Base-by-base conservation (phyloP, 2,329 filamentous ascomycete genomes). In the Capronia coronata region DNA sequence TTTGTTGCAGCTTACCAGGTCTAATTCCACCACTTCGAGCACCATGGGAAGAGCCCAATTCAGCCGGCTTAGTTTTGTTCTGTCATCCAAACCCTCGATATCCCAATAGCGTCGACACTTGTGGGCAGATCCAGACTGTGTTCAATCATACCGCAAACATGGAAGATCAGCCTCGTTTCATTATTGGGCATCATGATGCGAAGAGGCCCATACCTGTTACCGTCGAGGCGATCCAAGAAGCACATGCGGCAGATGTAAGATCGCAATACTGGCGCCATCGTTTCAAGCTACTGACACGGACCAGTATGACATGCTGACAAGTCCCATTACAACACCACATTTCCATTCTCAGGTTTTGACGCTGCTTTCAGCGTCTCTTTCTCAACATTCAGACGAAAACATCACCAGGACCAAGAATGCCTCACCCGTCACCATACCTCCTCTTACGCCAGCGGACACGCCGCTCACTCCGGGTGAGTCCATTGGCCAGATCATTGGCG, bases 401-500 rank as follows among this genome's bases (percentile, higher is more conserved):
- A 65, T 67, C 21, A 72, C 70, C 13, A 70, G 66, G 19, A 67
- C 68, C 16, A 61, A 64, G 35, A 73, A 72, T 56, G 68, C 65
- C 27, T 65, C 61, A 29, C 63, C 66, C 16, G 55, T 73, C 25
- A 59, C 60, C 18, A 63, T 75, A 30, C 67, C 71, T 13, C 64
- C 69, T 25, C 59, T 75, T 22, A 63, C 64, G 4, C 67, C 67
- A 3, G 59, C 62, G 11, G 72, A 75, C 58, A 71, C 71, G 2
- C 82, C 89, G 35, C 71, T 98, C 57, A 86, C 83, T 1, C 84
- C 88, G 9, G 78, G 86, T 54, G 90, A 96, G 64, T 90, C 88
- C 0, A 80, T 89, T 53, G 81, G 82, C 56, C 86, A 89, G 45
- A 74, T 93, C 51, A 77, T 94, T 42, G 87, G 82, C 11, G 83